These are phyloP conservation scores for Ophiostoma triangulosporum DNA, from an alignment of 2,329 filamentous ascomycete genomes.

Conservation along the genomic window DNA sequence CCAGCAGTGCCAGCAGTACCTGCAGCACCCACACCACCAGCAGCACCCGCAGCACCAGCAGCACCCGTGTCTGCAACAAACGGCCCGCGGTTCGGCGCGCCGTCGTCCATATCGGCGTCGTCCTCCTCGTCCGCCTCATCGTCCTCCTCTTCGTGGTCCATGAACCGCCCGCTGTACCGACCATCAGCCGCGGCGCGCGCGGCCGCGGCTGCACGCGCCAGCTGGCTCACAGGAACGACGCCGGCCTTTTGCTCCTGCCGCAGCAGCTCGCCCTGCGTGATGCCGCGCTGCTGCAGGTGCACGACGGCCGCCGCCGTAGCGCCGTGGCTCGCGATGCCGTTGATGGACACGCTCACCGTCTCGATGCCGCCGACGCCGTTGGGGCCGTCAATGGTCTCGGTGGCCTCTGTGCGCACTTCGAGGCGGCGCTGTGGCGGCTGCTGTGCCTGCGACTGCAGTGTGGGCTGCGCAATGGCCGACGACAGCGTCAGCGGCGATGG, in stretches of 20 bases:
- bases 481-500: neutral
- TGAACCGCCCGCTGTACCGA: neutral
- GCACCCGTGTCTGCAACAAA: neutral
- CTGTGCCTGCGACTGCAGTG: conserved; percentile 14
- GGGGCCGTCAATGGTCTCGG: conserved; percentile 68
- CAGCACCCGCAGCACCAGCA: neutral
- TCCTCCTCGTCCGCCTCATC: conserved; percentile 4
- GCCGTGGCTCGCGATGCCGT: conserved; percentile 19
- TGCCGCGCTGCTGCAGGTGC: conserved; percentile 29
- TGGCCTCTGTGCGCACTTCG: conserved; percentile 58
- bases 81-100: conserved; percentile 3
- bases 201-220: conserved; percentile 29
- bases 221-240: conserved; percentile 56
- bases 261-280: conserved; percentile 73
- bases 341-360: conserved; percentile 64
- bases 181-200: conserved; percentile 10
- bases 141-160: conserved; percentile 4
- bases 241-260: conserved; percentile 78
- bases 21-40: conserved; percentile 15
- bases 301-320: conserved; percentile 5
- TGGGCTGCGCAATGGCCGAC: neutral
- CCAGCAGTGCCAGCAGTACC: conserved; percentile 1
- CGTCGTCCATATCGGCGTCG: conserved; percentile 1
- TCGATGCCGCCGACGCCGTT: conserved; percentile 69
- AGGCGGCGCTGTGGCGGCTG: conserved; percentile 21